Base-by-base conservation (phyloP, 805 yeast species). In the Candida piceae region DNA sequence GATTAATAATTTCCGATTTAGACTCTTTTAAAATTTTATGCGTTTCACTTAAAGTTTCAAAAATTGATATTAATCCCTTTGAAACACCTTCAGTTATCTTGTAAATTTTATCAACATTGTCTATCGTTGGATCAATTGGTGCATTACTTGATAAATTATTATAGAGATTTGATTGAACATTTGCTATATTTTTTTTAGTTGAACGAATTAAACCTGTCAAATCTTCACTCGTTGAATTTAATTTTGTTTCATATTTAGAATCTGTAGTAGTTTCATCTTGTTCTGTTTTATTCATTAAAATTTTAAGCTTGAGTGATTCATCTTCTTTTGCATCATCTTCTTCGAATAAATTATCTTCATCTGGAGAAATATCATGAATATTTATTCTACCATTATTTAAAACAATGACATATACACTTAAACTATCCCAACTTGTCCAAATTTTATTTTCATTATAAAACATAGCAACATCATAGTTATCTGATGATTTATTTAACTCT, bases 351-450 rank as follows among this genome's bases (percentile, higher is more conserved):
- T 39, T 36, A 5, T 41, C 36, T 1, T 34, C 38, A 4, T 40
- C 31, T 19, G 43, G 29, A 3, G 45, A 34, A 10, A 48, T 31
- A n/a, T 42, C 49, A 36, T 32, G 48, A 5, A 38, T 34, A 27
- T 29, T 37, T 30, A 20, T 13, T 7, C 27, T 16, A 16, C 30
- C 40, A 11, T 27, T 24, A 27, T 32, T 40, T 9, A 39, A 5
- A 12, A 40, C 40, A 29, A 48, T 31, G 2, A 50, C 50, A 40
- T 40, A 52, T 3, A 40, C 38, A 7, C 39, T 41, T n/a, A 39
- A 26, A 8, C 42, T 29, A 36, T 52, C 52, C 61, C 60, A 58
- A 6, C 49, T 41, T 15, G 48, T 36, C 42, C 54, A 50, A 5
- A 56, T 22, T 30, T 46, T 49, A 26, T 45, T 41, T 16, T 49